Percentiles rank a stretch among this genome's conserved stretches.
These are phyloP conservation scores for Hibiscus tridactylites DNA, from an alignment of 345 rosid species.

Conservation along the genomic window DNA sequence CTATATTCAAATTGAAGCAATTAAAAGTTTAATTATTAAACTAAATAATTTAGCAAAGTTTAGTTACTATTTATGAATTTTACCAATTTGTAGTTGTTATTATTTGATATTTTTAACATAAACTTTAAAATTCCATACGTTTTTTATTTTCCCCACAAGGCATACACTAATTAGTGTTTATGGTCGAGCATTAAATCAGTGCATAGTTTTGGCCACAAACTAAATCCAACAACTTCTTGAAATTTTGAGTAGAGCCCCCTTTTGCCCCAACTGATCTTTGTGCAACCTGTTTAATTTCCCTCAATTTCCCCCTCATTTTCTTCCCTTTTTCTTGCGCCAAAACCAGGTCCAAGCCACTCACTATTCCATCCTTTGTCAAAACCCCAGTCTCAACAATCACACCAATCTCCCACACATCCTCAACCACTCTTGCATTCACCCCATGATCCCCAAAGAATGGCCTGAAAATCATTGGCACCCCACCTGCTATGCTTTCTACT, in stretches of 20 bases:
- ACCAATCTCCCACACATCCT: slow-evolving; percentile 47
- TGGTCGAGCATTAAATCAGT: not conserved
- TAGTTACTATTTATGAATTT: too few species aligned
- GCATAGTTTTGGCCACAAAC: not conserved
- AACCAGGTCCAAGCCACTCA: slow-evolving; percentile 28
- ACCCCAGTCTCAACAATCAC: slow-evolving; percentile 23
- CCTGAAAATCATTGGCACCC: slow-evolving; percentile 54
- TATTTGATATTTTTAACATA: not conserved
- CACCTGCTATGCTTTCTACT: slow-evolving; percentile 39
- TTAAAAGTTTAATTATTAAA: too few species aligned
- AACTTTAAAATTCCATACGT: not conserved
- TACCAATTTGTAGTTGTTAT: too few species aligned
- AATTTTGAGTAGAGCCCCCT: slow-evolving; percentile 18
- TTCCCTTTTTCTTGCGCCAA: slow-evolving; percentile 29
- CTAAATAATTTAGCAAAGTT: too few species aligned
- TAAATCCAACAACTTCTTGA: slow-evolving; percentile 10
- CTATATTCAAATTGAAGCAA: too few species aligned
- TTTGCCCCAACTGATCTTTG: slow-evolving; percentile 19
- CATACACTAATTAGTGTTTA: not conserved
- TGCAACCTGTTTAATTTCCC: slow-evolving; percentile 19
- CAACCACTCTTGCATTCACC: slow-evolving; percentile 34
- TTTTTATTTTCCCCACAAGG: too few species aligned
- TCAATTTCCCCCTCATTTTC: slow-evolving; percentile 28
- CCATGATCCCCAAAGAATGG: slow-evolving; percentile 47
- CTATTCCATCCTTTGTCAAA: slow-evolving; percentile 23